Base-by-base conservation (phyloP, 306 rosid species). In the Morella rubra region DNA sequence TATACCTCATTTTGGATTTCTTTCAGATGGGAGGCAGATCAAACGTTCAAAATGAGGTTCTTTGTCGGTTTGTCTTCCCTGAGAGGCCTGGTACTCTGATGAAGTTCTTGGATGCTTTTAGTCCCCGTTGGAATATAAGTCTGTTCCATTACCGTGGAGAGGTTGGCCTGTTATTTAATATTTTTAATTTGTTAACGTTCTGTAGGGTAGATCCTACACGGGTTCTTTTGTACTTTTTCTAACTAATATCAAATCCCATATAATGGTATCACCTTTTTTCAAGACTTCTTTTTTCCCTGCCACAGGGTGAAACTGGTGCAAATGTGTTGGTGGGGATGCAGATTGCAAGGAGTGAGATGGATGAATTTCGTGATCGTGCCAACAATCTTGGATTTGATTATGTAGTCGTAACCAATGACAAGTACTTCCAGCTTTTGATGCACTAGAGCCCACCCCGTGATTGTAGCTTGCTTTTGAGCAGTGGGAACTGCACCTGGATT, bases 101-200 rank as follows among this genome's bases (percentile, higher is more conserved):
- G 94, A 91, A 91, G 80, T 96, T 96, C 81, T 89, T 96, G 81
- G 97, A 92, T 42, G 71, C 89, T 50, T 87, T 96, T 73, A 91
- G 98, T 82, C 99, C 98, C 4, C 93, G 93, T 58, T 95, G 99
- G 98, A 89, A 96, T 85, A 96, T 96, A 75, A 88, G 87, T 84
- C 80, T 91, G 83, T 92, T 96, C 85, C 97, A 92, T 77, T 92
- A 96, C 53, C 96, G 97, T 53, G 93, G 81, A 7, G 71, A 88
- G 97, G 99, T 95, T 19, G 8, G 82, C 73, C 22, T 40, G 44
- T 58, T 77, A 20, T 15, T 61, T 51, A n/a, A n/a, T n/a, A n/a
- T n/a, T n/a, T n/a, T n/a, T n/a, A 32, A 20, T 16, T 77, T 69
- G 9, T 9, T 61, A 80, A 67, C 75, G 52, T 6, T 56, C 64